phyloP scores from a whole-genome alignment of 23 red algal species.

The Gracilaria domingensis region DNA sequence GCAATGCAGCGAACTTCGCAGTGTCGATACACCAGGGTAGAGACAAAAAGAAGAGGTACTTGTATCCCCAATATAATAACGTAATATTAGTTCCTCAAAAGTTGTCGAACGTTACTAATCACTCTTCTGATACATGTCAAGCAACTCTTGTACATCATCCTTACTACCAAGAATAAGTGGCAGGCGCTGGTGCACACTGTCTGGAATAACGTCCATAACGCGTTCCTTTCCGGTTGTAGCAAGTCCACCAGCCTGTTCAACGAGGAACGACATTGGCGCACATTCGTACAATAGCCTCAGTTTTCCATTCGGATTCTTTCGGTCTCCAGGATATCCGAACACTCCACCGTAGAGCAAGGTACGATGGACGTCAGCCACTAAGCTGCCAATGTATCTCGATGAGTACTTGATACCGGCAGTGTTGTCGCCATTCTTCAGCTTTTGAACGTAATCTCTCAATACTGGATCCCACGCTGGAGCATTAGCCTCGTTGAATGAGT shows the following conservation, averaged over 20 bases:
- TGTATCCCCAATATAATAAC: neutral
- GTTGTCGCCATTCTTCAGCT: conserved; percentile 73
- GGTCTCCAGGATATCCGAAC: conserved; percentile 95
- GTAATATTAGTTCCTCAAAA: conserved; percentile 22
- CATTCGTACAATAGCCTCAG: conserved; percentile 96
- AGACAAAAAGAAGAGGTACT: neutral
- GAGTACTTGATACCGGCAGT: conserved; percentile 74
- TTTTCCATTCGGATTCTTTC: conserved; percentile 98
- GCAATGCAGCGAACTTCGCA: no score
- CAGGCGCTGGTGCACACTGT: conserved; percentile 88
- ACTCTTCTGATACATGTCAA: conserved; percentile 80
- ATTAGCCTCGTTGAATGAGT: conserved; percentile 99
- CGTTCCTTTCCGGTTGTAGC: conserved; percentile 89
- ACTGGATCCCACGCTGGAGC: conserved; percentile 88
- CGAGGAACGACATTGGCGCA: conserved; percentile 92
- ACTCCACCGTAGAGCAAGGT: conserved; percentile 95
- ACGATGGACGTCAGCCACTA: conserved; percentile 96
- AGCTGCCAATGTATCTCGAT: conserved; percentile 92
- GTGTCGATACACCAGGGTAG: no score
- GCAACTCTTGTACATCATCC: conserved; percentile 89
- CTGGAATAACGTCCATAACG: conserved; percentile 92
- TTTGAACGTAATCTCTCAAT: conserved; percentile 76
- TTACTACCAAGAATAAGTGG: conserved; percentile 89
- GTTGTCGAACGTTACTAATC: conserved; percentile 10
- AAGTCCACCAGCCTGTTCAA: conserved; percentile 96